These are phyloP conservation scores for Pulveroboletus sp. DNA, from an alignment of 768 basidiomycete species.

Conservation along the genomic window DNA sequence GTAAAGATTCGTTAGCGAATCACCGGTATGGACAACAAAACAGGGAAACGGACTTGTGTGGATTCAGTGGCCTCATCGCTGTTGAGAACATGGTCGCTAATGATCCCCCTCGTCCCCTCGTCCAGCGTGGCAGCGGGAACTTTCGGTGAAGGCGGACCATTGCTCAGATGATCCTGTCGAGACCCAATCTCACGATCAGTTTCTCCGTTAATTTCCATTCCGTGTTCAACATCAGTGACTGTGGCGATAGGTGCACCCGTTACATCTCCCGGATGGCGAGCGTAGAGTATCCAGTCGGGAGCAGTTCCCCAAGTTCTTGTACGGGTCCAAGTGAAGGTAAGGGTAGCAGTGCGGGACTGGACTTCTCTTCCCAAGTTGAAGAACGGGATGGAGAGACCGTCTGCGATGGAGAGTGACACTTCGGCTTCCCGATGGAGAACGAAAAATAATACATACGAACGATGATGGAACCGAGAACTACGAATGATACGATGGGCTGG, in stretches of 20 bases:
- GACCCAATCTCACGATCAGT: neutral
- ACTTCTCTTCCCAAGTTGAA: slow-evolving; percentile 50
- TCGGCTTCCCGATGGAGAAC: neutral
- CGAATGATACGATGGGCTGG: slow-evolving; percentile 81
- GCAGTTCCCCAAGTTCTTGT: slow-evolving; percentile 23
- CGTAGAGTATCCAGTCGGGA: slow-evolving; percentile 46
- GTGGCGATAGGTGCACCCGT: neutral
- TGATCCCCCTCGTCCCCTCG: neutral
- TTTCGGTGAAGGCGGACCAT: neutral
- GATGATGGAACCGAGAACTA: slow-evolving; percentile 83
- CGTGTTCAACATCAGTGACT: slow-evolving; percentile 21
- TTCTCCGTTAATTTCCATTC: slow-evolving; percentile 3
- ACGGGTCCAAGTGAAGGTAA: slow-evolving; percentile 41
- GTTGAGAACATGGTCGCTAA: neutral
- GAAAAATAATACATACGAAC: slow-evolving; percentile 51
- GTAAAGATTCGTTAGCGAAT: slow-evolving; percentile 15
- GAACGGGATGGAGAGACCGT: slow-evolving; percentile 67
- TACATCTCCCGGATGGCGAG: slow-evolving; percentile 22
- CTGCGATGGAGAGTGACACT: slow-evolving; percentile 28
- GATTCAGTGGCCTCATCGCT: neutral
- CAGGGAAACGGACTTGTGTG: slow-evolving; percentile 20
- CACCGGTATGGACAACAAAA: neutral
- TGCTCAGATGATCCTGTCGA: neutral
- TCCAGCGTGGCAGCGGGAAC: neutral
- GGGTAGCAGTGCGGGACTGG: slow-evolving; percentile 42